phyloP scores from a whole-genome alignment of 306 rosid genomes.

The Comarum palustre region DNA sequence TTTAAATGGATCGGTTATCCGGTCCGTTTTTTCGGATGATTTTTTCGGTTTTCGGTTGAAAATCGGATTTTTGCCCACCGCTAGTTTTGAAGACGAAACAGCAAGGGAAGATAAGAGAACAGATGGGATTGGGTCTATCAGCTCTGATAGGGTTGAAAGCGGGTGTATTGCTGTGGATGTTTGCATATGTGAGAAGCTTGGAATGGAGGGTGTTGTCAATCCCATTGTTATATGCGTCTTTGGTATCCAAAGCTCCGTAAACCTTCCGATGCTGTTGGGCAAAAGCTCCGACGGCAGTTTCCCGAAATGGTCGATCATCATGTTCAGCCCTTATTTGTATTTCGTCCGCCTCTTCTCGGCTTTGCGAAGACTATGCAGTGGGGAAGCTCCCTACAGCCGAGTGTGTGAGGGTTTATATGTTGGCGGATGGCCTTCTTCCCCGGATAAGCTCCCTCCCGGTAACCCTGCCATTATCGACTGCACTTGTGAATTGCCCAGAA shows the following conservation, averaged over 20 bases:
- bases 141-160: slow-evolving; percentile 61
- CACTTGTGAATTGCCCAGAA: slow-evolving; percentile 73
- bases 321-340: slow-evolving; percentile 73
- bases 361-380: slow-evolving; percentile 49
- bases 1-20: too few species aligned
- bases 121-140: slow-evolving; percentile 71
- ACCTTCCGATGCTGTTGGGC: slow-evolving; percentile 75
- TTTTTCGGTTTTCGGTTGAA: too few species aligned
- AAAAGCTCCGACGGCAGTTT: slow-evolving; percentile 69
- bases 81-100: too few species aligned
- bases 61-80: too few species aligned
- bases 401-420: slow-evolving; percentile 68
- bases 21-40: too few species aligned
- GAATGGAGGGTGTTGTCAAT: slow-evolving; percentile 47
- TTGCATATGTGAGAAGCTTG: slow-evolving; percentile 41
- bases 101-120: too few species aligned
- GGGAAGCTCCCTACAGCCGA: slow-evolving; percentile 55
- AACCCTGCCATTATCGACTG: slow-evolving; percentile 82
- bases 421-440: slow-evolving; percentile 86
- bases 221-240: slow-evolving; percentile 63
- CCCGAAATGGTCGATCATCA: slow-evolving; percentile 51
- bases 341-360: slow-evolving; percentile 65
- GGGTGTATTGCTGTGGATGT: slow-evolving; percentile 29
- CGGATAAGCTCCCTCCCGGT: slow-evolving; percentile 68
- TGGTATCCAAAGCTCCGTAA: slow-evolving; percentile 55